Evolutionary conservation across 345 rosid genomes (phyloP), one percentile per base, ranked within the genome.

Genomic region (Capsella bursapastoris): DNA sequence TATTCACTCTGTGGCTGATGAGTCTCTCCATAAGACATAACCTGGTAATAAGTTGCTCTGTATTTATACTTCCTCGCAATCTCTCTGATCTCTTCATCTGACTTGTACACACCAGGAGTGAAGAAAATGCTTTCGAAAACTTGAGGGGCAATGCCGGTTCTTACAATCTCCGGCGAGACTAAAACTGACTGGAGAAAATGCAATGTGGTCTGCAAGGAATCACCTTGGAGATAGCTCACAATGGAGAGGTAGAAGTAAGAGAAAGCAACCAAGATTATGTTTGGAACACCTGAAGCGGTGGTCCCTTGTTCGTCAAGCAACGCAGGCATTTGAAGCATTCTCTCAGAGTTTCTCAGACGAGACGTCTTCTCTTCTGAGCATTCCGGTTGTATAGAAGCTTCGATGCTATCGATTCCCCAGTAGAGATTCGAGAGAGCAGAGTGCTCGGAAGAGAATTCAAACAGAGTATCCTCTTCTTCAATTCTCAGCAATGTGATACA

Each of bases 271-370:
- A 78, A 76, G 58, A 75, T 79, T 13, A 66, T 66, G 75, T 93
- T 91, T 2, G 84, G 82, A 63, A 91, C 81, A 63, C 97, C 91
- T 40, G 71, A 57, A 13, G 86, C 88, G 22, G 92, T 89, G 45
- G 60, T 65, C 64, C 86, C 96, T 41, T 82, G 83, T 62, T 89
- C 96, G 6, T 88, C 93, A 62, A 91, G 90, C 83, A 91, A 85
- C 14, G 98, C 97, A 1, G 97, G 97, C 18, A 84, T 87, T 80
- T 93, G 98, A 57, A 91, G 97, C 94, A 87, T 77, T 70, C 73
- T 79, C 86, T 93, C 98, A 2, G 94, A 80, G 57, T 86, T 85
- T 53, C 59, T 73, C 10, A 90, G 63, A 66, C 53, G 57, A 34
- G 64, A 49, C 8, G 66, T 35, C 41, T 72, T 82, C 74, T 85